Evolutionary conservation across 1,284 basidiomycete genomes (phyloP).

Genomic region (Leccinum ponderosum): DNA sequence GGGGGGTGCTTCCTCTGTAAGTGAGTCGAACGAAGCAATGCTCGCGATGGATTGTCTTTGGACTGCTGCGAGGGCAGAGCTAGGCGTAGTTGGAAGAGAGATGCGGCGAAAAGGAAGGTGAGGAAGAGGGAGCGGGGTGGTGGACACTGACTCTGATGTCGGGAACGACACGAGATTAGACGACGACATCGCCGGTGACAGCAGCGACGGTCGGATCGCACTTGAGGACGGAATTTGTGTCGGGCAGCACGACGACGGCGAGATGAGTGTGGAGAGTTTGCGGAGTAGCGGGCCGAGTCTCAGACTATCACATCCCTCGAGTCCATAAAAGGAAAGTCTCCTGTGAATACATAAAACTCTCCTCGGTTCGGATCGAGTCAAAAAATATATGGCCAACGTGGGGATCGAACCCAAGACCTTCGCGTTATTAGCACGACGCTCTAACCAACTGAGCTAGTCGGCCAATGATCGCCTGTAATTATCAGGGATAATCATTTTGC

Average conservation of each 20-base stretch:
- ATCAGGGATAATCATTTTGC: neutral
- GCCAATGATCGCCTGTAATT: neutral
- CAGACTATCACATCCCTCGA: slow-evolving; percentile 21
- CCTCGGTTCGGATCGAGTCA: neutral
- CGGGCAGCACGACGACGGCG: neutral
- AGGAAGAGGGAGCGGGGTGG: slow-evolving; percentile 32
- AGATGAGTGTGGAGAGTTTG: neutral
- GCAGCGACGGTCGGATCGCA: slow-evolving; percentile 12
- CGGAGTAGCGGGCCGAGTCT: slow-evolving; percentile 21
- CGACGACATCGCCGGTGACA: slow-evolving; percentile 15
- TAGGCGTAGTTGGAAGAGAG: slow-evolving; percentile 66
- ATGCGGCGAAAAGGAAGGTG: slow-evolving; percentile 74
- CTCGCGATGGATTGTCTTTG: slow-evolving; percentile 67
- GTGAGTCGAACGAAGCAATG: slow-evolving; percentile 66
- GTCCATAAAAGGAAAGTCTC: slow-evolving; percentile 13
- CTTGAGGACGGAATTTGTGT: slow-evolving; percentile 5
- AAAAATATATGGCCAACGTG: slow-evolving; percentile 29
- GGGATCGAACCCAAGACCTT: slow-evolving; percentile 36
- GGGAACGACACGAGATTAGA: slow-evolving; percentile 28
- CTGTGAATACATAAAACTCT: too few relatives aligned
- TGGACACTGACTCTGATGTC: slow-evolving; percentile 26
- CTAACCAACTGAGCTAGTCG: slow-evolving; percentile 31
- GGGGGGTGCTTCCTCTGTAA: slow-evolving; percentile 47
- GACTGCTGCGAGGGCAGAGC: slow-evolving; percentile 33
- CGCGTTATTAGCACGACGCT: slow-evolving; percentile 35